Evolutionary conservation across 129 eudicot genomes (phyloP), one percentile per base, ranked within the genome.

Genomic region (Lactuca sativa): DNA sequence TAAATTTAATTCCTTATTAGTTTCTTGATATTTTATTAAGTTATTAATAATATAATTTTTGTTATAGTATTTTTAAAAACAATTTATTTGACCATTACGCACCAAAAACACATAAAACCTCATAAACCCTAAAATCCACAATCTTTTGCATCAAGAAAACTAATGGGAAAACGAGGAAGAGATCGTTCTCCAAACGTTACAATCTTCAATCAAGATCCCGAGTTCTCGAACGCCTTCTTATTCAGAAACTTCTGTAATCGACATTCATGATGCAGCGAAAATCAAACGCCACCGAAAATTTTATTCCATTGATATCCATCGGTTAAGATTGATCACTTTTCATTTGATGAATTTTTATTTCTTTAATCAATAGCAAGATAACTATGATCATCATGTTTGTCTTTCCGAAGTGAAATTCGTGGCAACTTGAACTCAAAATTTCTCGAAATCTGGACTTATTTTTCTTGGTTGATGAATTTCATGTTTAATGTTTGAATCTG

Each of bases 171-270:
- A 62, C 66, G 66, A 18, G 44, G 59, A 51, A 17, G 75, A 41
- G 71, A 59, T 62, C 75, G 51, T 32, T 71, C 71, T 54, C 59
- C 18, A 69, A 70, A 61, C 17, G 33, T 17, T 54, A 48, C 53
- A 5, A 6, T 30, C 25, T 14, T 30, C 14, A 55, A 62, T 69
- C 59, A 66, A 47, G 72, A 54, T 41, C 75, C 85, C 3, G 81
- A 76, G 17, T 81, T 81, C 58, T 34, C 40, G 7, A 32, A 13
- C 37, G 14, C 32, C 8, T 15, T 52, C 5, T 32, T n/a, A 44
- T 44, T 44, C 52, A 44, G 0, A 44, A 44, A 44, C 52, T 10
- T 44, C 37, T 3, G 12, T 9, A 41, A 7, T 8, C 12, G 12
- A 8, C 12, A 41, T 41, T 41, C 12, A 41, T 41, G 3, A 44